These are phyloP conservation scores for Mortierella sp. DNA, from an alignment of 371 early-diverging fungal species.

Conservation along the genomic window DNA sequence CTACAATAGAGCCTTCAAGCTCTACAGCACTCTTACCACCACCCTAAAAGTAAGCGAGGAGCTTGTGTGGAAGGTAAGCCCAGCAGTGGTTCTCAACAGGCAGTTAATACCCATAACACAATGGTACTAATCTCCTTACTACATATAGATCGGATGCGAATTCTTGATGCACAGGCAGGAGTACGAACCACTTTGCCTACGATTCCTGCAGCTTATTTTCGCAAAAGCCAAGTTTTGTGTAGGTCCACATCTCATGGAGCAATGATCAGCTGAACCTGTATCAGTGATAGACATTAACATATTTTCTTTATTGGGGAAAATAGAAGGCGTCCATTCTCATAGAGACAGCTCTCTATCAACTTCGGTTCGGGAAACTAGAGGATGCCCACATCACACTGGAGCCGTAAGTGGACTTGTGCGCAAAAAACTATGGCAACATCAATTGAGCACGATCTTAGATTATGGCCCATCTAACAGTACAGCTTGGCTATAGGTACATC, in stretches of 20 bases:
- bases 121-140: background rate
- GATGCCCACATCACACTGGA: constrained; percentile 36
- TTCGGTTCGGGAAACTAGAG: constrained; percentile 34
- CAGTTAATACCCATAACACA: background rate
- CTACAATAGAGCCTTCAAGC: constrained; percentile 31
- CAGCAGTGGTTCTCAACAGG: background rate
- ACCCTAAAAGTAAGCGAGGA: constrained; percentile 13
- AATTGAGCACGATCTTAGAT: too few species aligned
- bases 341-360: constrained; percentile 38
- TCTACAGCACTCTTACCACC: constrained; percentile 21
- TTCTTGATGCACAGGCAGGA: constrained; percentile 29
- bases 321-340: constrained; percentile 32
- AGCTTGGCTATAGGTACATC: constrained; percentile 14
- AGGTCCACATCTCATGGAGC: background rate
- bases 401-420: constrained; percentile 27
- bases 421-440: background rate
- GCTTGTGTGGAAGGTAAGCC: constrained; percentile 45
- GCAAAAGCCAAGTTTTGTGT: constrained; percentile 26
- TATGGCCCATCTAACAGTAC: too few species aligned
- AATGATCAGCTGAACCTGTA: too few species aligned
- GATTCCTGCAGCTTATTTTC: constrained; percentile 30
- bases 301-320: background rate
- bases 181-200: constrained; percentile 35
- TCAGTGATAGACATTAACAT: too few species aligned
- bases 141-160: constrained; percentile 39